Base-by-base conservation (phyloP, 2,329 filamentous ascomycete species). In the Lachnellula hyalina region DNA sequence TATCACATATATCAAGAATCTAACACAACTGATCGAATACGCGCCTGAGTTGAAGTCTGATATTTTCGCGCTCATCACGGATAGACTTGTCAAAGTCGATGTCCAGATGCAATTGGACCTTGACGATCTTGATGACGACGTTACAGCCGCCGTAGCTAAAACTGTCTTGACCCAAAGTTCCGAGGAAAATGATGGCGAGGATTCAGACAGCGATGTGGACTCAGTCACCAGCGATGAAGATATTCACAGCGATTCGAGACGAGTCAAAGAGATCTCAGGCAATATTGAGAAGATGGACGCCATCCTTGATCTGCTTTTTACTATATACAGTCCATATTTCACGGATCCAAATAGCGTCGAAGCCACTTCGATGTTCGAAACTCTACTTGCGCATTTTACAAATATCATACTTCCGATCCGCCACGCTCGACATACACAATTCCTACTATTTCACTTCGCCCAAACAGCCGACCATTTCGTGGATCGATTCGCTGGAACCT, bases 21-120 rank as follows among this genome's bases (percentile, higher is more conserved):
- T 97, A 9, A 75, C 97, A 25, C 82, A 80, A 55, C 76, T 97
- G 35, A 85, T 87, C 51, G 79, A 84, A 48, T 96, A 96, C 67
- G 83, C 87, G 1, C 86, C 90, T 0, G 85, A 89, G 56, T 74
- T 96, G 36, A 86, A 86, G 58, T 83, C 87, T 7, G 89, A 95
- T 58, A 84, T 97, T 23, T 79, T 96, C 60, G 85, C 90, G 53
- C 75, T 96, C 12, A 87, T 97, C 47, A 87, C 91, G 42, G 88
- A 93, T 63, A 86, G 89, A 59, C 79, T 97, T 7, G 90, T 97
- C 66, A 94, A 94, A 72, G 89, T 97, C 55, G 94, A 99, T 68
- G 90, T 96, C 1, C 89, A 96, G 68, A 94, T 97, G 71, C 93
- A 96, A 72, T 82, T 92, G 49, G 92, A 97, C 66, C 76, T 97